These are phyloP conservation scores for Schizosaccharomyces japonicus DNA, from an alignment of 805 yeast genomes.

Conservation along the genomic window DNA sequence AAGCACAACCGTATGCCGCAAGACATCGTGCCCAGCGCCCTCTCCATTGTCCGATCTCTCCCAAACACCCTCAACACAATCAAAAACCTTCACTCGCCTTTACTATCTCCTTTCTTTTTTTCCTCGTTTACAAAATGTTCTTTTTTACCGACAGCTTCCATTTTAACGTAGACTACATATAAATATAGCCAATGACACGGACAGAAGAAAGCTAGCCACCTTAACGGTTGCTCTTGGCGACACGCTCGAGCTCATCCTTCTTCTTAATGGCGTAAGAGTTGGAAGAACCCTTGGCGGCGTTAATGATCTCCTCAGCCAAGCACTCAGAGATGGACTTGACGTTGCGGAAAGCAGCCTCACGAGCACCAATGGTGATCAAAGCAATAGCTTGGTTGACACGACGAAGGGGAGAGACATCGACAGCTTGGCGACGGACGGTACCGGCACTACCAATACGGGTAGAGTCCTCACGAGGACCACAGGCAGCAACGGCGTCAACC, in stretches of 20 bases:
- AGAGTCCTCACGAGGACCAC: constrained; percentile 99
- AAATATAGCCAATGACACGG: too few species aligned
- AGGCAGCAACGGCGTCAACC: constrained; percentile 97
- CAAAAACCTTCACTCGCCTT: too few species aligned
- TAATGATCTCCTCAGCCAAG: constrained; percentile 98
- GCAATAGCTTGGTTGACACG: constrained; percentile 99
- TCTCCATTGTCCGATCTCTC: too few species aligned
- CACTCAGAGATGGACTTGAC: constrained; percentile 99
- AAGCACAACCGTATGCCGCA: too few species aligned
- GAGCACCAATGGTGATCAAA: constrained; percentile 91
- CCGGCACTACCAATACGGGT: constrained; percentile 99
- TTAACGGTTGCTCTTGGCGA: constrained; percentile 99
- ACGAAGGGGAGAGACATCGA: constrained; percentile 99
- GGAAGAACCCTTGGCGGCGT: constrained; percentile 99
- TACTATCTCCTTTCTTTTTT: too few species aligned
- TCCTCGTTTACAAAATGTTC: too few species aligned
- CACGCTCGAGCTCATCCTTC: constrained; percentile 99
- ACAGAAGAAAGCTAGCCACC: too few species aligned
- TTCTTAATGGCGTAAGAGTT: constrained; percentile 99
- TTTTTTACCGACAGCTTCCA: too few species aligned
- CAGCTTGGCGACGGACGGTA: constrained; percentile 99
- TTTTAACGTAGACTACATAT: too few species aligned
- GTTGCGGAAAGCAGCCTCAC: constrained; percentile 99
- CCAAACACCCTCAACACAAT: too few species aligned
- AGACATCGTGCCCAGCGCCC: too few species aligned